phyloP scores from a whole-genome alignment of 805 yeast genomes.

The Cyberlindnera euphorbiiphila region DNA sequence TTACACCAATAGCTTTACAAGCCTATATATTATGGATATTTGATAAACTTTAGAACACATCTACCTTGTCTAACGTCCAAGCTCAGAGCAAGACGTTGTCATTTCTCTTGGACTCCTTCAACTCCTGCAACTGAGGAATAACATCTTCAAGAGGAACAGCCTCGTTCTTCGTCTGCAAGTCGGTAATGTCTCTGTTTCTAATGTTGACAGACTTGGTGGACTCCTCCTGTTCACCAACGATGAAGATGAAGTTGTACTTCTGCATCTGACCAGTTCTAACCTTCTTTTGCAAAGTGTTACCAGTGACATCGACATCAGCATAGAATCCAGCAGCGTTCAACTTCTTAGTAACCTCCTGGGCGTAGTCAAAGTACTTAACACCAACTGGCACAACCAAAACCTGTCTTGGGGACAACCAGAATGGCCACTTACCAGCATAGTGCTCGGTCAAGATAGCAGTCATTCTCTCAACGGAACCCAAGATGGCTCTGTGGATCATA shows the following conservation, averaged over 20 bases:
- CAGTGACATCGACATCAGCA: constrained; percentile 89
- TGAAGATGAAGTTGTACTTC: constrained; percentile 92
- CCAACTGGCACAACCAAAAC: constrained; percentile 95
- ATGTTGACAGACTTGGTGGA: constrained; percentile 77
- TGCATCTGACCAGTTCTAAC: constrained; percentile 93
- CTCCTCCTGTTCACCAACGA: constrained; percentile 96
- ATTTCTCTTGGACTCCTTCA: constrained; percentile 70
- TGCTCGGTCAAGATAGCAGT: constrained; percentile 97
- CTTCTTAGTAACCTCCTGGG: constrained; percentile 69
- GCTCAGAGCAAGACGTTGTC: constrained; percentile 47
- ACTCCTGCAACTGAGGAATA: constrained; percentile 57
- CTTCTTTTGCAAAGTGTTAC: constrained; percentile 97
- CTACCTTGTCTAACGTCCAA: background rate
- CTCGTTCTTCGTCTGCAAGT: constrained; percentile 89
- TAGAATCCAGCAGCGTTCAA: constrained; percentile 74
- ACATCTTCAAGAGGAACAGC: constrained; percentile 72
- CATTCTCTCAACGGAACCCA: constrained; percentile 99
- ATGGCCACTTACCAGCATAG: constrained; percentile 99
- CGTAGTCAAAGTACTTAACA: constrained; percentile 87
- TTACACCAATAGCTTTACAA: background rate
- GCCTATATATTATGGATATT: background rate
- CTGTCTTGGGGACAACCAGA: constrained; percentile 99
- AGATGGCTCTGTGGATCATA: constrained; percentile 98
- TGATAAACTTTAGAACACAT: background rate
- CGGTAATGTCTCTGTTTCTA: constrained; percentile 93